Conservation (phyloP, 1,284 basidiomycete species). For the Papiliotrema flavescens region DNA sequence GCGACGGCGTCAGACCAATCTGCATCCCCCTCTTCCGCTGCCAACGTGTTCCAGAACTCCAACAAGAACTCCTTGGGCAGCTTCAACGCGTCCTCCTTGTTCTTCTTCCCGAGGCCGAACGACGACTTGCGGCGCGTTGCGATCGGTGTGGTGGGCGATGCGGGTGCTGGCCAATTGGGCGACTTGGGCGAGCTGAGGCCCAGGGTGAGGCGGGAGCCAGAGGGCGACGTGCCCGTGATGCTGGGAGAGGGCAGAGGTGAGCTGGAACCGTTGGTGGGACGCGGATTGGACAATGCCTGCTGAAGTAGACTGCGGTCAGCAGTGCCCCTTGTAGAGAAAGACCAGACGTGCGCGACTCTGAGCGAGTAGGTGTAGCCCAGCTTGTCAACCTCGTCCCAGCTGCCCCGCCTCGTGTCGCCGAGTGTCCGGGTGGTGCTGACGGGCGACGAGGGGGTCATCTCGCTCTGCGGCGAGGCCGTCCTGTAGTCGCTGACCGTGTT, state of each 20-base stretch:
- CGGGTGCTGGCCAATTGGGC: conserved; percentile 8
- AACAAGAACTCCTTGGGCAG: conserved; percentile 44
- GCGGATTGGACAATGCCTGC: conserved; percentile 6
- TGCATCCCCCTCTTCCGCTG: conserved; percentile 37
- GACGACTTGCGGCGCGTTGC: conserved; percentile 23
- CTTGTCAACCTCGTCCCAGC: conserved; percentile 44
- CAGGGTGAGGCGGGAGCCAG: conserved; percentile 19
- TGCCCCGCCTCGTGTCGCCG: neutral
- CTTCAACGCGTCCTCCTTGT: conserved; percentile 31
- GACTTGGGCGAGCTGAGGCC: conserved; percentile 7
- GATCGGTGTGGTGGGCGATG: conserved; percentile 3
- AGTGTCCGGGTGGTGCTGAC: neutral
- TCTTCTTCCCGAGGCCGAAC: conserved; percentile 13
- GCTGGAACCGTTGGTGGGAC: neutral
- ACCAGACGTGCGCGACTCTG: conserved; percentile 43
- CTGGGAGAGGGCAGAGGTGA: conserved; percentile 17
- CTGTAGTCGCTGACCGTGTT: too few species aligned
- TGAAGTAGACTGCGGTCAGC: conserved; percentile 11
- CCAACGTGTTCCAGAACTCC: conserved; percentile 42
- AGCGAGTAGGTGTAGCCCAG: conserved; percentile 43
- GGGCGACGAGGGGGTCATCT: neutral
- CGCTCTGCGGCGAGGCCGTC: neutral
- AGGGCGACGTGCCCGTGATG: conserved; percentile 21
- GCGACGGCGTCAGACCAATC: conserved; percentile 33
- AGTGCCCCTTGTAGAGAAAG: neutral